These are phyloP conservation scores for Rubroboletus satanas DNA, from an alignment of 768 basidiomycete species.

Conservation along the genomic window DNA sequence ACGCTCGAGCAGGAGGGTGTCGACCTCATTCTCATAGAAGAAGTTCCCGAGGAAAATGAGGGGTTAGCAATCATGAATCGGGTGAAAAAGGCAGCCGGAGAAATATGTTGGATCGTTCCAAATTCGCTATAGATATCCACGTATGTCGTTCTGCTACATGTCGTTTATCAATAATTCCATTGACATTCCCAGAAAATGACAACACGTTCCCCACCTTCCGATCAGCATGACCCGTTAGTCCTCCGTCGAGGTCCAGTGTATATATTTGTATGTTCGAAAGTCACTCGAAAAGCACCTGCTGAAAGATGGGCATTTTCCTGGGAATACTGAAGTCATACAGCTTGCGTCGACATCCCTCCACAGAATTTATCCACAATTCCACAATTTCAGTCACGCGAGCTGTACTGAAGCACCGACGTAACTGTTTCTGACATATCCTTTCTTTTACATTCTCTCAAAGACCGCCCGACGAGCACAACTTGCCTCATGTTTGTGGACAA, in stretches of 20 bases:
- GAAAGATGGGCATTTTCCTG: not conserved
- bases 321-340: not conserved
- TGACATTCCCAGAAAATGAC: not conserved
- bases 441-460: not conserved
- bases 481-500: conserved; percentile 6
- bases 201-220: not conserved
- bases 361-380: not conserved
- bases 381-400: not conserved
- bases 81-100: conserved; percentile 82
- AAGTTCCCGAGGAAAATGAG: conserved; percentile 71
- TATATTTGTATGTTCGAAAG: not conserved
- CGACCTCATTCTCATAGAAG: conserved; percentile 82
- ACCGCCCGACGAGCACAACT: not conserved
- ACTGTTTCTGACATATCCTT: not conserved
- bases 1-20: conserved; percentile 74
- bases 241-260: not conserved
- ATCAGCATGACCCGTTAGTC: not conserved
- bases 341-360: not conserved
- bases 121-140: conserved; percentile 11
- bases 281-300: not conserved
- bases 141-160: conserved; percentile 11
- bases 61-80: conserved; percentile 96
- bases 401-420: not conserved
- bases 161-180: not conserved
- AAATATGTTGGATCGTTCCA: conserved; percentile 34